A percentile compares a stretch with the other conserved stretches of the same genome.
Conservation (phyloP, 1,284 basidiomycete genomes). For the Termitomyces sp. region DNA sequence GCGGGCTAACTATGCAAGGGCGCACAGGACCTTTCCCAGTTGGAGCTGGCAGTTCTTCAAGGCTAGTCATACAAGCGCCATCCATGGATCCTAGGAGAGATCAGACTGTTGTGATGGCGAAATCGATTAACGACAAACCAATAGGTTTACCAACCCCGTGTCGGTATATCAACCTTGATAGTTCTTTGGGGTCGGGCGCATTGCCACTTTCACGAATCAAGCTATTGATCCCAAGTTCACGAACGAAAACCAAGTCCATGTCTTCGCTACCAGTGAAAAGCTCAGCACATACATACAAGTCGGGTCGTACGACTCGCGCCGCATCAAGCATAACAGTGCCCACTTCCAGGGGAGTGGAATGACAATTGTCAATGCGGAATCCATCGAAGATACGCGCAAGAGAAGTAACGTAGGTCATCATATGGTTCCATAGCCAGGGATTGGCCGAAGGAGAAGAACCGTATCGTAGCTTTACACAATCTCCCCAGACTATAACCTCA, state of each 20-base stretch:
- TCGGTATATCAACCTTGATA: constrained; percentile 80
- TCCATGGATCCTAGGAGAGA: constrained; percentile 78
- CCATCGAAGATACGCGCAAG: constrained; percentile 87
- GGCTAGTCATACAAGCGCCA: constrained; percentile 70
- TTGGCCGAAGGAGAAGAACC: constrained; percentile 75
- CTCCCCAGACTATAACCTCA: constrained; percentile 96
- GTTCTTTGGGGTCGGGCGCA: constrained; percentile 81
- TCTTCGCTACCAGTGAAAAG: constrained; percentile 95
- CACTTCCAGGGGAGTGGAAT: constrained; percentile 93
- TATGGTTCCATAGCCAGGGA: constrained; percentile 94
- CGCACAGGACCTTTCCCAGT: constrained; percentile 75
- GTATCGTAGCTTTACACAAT: constrained; percentile 97
- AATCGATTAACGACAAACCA: constrained; percentile 41
- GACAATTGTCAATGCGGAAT: constrained; percentile 97
- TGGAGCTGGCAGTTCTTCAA: constrained; percentile 72
- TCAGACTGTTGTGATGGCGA: not conserved
- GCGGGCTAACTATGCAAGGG: constrained; percentile 68
- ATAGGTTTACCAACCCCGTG: constrained; percentile 89
- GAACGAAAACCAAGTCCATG: constrained; percentile 88
- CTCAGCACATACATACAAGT: constrained; percentile 95
- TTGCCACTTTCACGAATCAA: constrained; percentile 91
- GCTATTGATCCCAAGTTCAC: constrained; percentile 86
- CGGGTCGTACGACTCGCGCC: constrained; percentile 82
- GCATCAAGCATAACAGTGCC: constrained; percentile 91
- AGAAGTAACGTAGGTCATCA: constrained; percentile 79